Evolutionary conservation across 768 basidiomycete genomes (phyloP), one percentile per base, ranked within the genome.

Genomic region (Agrocybe praecox): DNA sequence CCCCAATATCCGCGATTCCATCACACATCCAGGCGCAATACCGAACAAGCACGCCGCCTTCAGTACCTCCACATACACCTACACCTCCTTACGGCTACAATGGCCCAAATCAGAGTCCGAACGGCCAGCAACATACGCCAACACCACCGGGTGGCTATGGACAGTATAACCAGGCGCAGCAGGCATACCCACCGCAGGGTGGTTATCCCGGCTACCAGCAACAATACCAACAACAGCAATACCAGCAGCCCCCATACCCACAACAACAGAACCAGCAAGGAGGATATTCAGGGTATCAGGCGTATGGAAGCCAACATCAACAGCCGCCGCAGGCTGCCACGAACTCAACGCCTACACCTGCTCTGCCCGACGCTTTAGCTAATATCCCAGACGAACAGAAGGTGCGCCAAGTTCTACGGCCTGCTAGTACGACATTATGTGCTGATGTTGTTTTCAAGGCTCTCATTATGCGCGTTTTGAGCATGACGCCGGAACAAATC

Each of bases 401-500:
- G 78, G 87, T 85, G 53, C 36, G 69, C 52, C 44, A 34, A 34
- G 33, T 15, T n/a, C n/a, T n/a, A n/a, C n/a, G n/a, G n/a, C n/a
- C n/a, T n/a, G n/a, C n/a, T n/a, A n/a, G n/a, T n/a, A n/a, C n/a
- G n/a, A n/a, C n/a, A n/a, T n/a, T n/a, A n/a, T n/a, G n/a, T 23
- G 49, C 18, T 10, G 1, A 42, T 15, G 47, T 54, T 19, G 29
- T 40, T 17, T 11, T 44, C 8, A 52, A 88, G 88, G 82, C 82
- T 36, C 84, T 93, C 72, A 85, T 96, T 34, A 80, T 90, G 74
- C 87, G 87, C 52, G 88, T 96, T 2, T 65, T 95, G 53, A 76
- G 83, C 33, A 90, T 98, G 87, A 89, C 91, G 1, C 85, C 87
- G 2, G 93, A 92, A 36, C 92, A 97, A 68, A 87, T 97, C 56